Conservation (phyloP, 1,139 yeast genomes). For the Saccharomyces hybrid region DNA sequence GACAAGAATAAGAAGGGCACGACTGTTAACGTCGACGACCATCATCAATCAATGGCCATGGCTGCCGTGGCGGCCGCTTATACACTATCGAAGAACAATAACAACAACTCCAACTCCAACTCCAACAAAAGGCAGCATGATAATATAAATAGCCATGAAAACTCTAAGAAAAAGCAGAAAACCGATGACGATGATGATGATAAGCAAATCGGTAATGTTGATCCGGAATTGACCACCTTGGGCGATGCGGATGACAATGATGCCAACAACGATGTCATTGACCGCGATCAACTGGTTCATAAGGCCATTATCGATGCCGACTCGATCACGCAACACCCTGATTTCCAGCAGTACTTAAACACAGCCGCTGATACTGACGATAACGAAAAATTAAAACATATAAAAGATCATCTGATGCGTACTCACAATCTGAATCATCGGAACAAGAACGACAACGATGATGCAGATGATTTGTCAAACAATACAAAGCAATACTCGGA, state of each 20-base stretch:
- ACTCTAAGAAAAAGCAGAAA: neutral
- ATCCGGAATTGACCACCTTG: neutral
- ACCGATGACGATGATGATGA: neutral
- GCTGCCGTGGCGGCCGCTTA: neutral
- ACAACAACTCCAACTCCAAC: neutral
- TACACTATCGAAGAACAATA: neutral
- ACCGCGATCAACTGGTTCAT: slow-evolving; percentile 55
- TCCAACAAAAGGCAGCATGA: neutral
- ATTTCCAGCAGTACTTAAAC: slow-evolving; percentile 39
- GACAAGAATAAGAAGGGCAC: neutral
- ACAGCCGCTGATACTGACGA: slow-evolving; percentile 25
- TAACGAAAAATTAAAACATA: neutral
- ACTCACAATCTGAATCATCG: neutral
- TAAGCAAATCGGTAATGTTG: neutral
- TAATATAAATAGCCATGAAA: neutral
- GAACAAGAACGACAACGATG: neutral
- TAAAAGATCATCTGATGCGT: neutral
- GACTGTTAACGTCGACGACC: neutral
- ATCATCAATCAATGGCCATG: slow-evolving; percentile 5
- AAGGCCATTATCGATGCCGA: slow-evolving; percentile 64
- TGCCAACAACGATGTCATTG: slow-evolving; percentile 16
- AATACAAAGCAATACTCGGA: neutral
- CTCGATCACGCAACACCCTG: slow-evolving; percentile 47
- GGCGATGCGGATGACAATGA: neutral
- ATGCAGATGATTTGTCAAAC: neutral